Base-by-base conservation (phyloP, 2,329 filamentous ascomycete genomes). In the Nemania sp. region DNA sequence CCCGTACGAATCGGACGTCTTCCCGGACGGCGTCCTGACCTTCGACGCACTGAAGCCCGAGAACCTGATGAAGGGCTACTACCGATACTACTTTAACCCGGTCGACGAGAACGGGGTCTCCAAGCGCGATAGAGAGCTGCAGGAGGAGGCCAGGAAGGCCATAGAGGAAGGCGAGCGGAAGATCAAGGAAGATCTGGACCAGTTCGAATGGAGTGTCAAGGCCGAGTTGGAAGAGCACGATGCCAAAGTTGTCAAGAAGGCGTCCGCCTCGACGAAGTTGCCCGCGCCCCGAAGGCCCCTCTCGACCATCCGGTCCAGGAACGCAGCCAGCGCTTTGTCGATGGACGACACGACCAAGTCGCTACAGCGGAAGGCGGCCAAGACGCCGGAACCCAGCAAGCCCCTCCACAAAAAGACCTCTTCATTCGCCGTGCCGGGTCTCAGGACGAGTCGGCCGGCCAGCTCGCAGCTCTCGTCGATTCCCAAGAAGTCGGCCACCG, bases 1-100 rank as follows among this genome's bases (percentile, higher is more conserved):
- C 11, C 84, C 85, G 0, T 90, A 91, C 69, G 81, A 89, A 67
- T 90, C 88, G 18, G 88, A 91, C 55, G 82, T 90, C 59, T 86
- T 90, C 63, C 86, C 87, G 4, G 77, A 81, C 47, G 80, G 79
- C 1, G 80, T 78, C 47, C 74, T 88, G 39, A 86, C 81, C 1
- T 83, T 87, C 51, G 79, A 86, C 9, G 80, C 80, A 0, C 74
- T 89, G 18, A 86, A 85, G 71, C 79, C 78, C 1, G 80, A 83
- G 66, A 88, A 88, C 66, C 69, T 84, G 2, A 76, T 86, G 67
- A 87, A 81, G 72, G 89, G 80, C 57, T 90, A 81, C 76, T 87
- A 85, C 67, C 77, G 81, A 52, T 80, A 82, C 60, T 88, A 85
- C 69, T 81, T 80, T 74, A 85, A 84, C 71, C 83, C 79, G n/a